phyloP scores from a whole-genome alignment of 2,329 filamentous ascomycete species.

The Beauveria varroae region DNA sequence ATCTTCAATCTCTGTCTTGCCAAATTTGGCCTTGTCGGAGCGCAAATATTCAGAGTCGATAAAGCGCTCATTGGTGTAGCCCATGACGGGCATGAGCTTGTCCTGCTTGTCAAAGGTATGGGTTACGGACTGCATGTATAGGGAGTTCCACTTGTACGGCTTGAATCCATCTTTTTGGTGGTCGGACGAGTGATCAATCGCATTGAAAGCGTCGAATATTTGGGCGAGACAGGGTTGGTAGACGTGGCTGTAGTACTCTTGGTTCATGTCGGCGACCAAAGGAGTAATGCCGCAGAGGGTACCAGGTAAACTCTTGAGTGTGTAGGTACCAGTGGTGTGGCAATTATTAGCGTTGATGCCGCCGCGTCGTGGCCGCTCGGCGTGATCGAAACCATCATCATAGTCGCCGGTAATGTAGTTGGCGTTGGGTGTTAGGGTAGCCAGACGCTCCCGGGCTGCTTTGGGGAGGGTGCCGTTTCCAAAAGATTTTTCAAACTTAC shows the following conservation, averaged over 20 bases:
- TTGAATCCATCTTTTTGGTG: slow-evolving; percentile 16
- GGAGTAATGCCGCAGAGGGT: slow-evolving; percentile 36
- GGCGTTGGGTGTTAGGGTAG: slow-evolving; percentile 24
- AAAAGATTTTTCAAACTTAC: slow-evolving; percentile 25
- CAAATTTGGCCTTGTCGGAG: slow-evolving; percentile 22
- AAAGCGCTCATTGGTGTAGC: slow-evolving; percentile 21
- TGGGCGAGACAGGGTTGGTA: slow-evolving; percentile 39
- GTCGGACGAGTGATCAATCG: slow-evolving; percentile 13
- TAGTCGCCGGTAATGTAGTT: slow-evolving; percentile 29
- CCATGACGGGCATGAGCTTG: slow-evolving; percentile 23
- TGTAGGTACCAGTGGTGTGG: slow-evolving; percentile 35
- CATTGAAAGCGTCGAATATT: slow-evolving; percentile 27
- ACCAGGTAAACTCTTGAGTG: slow-evolving; percentile 34
- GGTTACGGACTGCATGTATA: slow-evolving; percentile 27
- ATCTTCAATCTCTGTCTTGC: slow-evolving; percentile 21
- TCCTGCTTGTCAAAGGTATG: slow-evolving; percentile 27
- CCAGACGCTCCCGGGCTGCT: slow-evolving; percentile 21
- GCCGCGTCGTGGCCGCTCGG: slow-evolving; percentile 20
- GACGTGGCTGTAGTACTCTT: slow-evolving; percentile 32
- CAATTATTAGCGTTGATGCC: slow-evolving; percentile 34
- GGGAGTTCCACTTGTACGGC: slow-evolving; percentile 24
- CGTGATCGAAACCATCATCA: slow-evolving; percentile 25
- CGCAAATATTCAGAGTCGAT: slow-evolving; percentile 24
- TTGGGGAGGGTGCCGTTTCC: slow-evolving; percentile 25
- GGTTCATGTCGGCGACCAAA: slow-evolving; percentile 34